Evolutionary conservation across 768 basidiomycete species (phyloP).

Genomic region (Vararia minispora): DNA sequence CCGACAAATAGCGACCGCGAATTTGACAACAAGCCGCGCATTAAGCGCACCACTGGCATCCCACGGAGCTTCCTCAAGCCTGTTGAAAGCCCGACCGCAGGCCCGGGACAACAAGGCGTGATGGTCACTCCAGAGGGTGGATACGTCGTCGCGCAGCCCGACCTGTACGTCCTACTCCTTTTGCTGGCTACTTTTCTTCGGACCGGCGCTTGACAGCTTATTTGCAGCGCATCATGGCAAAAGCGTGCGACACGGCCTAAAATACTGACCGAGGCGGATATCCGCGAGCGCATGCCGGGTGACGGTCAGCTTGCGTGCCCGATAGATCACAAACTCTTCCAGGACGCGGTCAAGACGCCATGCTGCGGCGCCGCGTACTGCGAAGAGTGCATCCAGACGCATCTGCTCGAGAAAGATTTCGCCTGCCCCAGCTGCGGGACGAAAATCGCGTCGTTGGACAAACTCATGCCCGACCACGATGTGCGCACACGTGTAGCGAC

Average conservation of each 20-base stretch:
- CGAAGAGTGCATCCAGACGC: slow-evolving; percentile 94
- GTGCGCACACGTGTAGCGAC: slow-evolving; percentile 67
- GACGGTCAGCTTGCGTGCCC: slow-evolving; percentile 78
- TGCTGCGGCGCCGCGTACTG: slow-evolving; percentile 89
- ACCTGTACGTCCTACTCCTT: slow-evolving; percentile 85
- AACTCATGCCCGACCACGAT: slow-evolving; percentile 69
- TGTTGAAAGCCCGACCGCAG: slow-evolving; percentile 75
- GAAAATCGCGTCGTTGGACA: slow-evolving; percentile 84
- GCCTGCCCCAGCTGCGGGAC: slow-evolving; percentile 83
- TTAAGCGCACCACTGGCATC: slow-evolving; percentile 97
- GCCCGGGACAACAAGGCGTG: slow-evolving; percentile 69
- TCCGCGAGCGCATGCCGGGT: slow-evolving; percentile 75
- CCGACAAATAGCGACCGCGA: slow-evolving; percentile 96
- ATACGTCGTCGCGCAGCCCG: slow-evolving; percentile 94
- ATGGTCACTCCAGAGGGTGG: slow-evolving; percentile 99
- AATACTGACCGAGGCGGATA: slow-evolving; percentile 75
- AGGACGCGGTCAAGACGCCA: slow-evolving; percentile 91
- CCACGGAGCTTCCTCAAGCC: slow-evolving; percentile 96
- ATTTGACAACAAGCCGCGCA: slow-evolving; percentile 87
- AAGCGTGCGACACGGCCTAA: slow-evolving; percentile 77
- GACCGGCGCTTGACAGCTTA: neutral
- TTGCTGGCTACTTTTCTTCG: neutral
- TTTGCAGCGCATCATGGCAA: slow-evolving; percentile 80
- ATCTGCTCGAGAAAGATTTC: slow-evolving; percentile 92
- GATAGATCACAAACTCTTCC: slow-evolving; percentile 87